A percentile compares a stretch with the other conserved stretches of the same genome.
Evolutionary conservation across 768 basidiomycete genomes (phyloP).

Genomic region (Lentinus tigrinus): DNA sequence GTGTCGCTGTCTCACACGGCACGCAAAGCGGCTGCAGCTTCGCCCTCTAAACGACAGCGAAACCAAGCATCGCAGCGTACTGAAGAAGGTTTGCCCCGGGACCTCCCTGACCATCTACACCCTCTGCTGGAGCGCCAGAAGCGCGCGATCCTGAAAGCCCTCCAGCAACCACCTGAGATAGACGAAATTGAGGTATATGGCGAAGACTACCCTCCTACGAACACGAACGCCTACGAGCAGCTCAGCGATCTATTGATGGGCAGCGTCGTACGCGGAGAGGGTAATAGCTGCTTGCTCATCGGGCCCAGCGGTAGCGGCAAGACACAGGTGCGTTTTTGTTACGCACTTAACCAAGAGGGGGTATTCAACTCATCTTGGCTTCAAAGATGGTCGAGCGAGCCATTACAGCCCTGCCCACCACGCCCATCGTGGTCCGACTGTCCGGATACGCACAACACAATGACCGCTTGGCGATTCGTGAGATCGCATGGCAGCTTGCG

Average conservation of each 20-base stretch:
- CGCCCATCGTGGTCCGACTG: slow-evolving; percentile 75
- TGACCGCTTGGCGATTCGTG: slow-evolving; percentile 88
- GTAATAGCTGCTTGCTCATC: slow-evolving; percentile 88
- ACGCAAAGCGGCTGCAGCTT: background rate
- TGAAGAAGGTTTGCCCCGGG: background rate
- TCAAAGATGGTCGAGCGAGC: slow-evolving; percentile 60
- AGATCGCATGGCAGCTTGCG: slow-evolving; percentile 83
- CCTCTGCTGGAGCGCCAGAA: slow-evolving; percentile 57
- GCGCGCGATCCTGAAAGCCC: slow-evolving; percentile 46
- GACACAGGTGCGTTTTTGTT: slow-evolving; percentile 53
- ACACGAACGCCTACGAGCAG: slow-evolving; percentile 53
- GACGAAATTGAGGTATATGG: slow-evolving; percentile 30
- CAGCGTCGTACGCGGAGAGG: slow-evolving; percentile 78
- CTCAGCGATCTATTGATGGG: slow-evolving; percentile 67
- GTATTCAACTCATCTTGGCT: background rate
- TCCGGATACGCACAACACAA: slow-evolving; percentile 84
- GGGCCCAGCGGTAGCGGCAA: slow-evolving; percentile 89
- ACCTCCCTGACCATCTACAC: slow-evolving; percentile 42
- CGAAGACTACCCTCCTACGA: slow-evolving; percentile 41
- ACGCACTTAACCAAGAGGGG: background rate
- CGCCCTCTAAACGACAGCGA: background rate
- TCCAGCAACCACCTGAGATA: slow-evolving; percentile 35
- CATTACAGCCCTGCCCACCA: slow-evolving; percentile 42
- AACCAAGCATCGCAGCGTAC: background rate
- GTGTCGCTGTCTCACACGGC: background rate